Evolutionary conservation across 176 grass and related monocot species (phyloP).

Genomic region (Neostapfia colusana): DNA sequence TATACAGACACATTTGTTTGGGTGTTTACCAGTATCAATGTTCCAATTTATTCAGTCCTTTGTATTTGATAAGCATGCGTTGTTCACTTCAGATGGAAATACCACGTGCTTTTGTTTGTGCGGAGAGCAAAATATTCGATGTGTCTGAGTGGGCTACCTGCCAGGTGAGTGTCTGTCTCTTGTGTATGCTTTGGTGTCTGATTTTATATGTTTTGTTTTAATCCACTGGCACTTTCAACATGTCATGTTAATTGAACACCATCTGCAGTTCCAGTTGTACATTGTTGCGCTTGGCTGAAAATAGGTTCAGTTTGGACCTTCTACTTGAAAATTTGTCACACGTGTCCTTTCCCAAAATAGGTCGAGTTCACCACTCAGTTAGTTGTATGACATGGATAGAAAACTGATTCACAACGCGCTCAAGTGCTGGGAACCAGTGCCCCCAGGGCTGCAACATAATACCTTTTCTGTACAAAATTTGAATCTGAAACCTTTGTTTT

Average conservation of each 20-base stretch:
- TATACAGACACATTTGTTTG: background rate
- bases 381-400: too few relatives aligned
- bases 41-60: conserved; percentile 21
- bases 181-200: conserved; percentile 9
- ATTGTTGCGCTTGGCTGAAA: too few relatives aligned
- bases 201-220: background rate
- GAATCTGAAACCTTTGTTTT: background rate
- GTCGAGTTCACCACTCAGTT: too few relatives aligned
- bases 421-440: background rate
- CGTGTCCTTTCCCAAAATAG: too few relatives aligned
- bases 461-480: background rate
- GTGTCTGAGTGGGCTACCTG: conserved; percentile 99
- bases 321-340: too few relatives aligned
- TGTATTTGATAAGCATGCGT: conserved; percentile 33
- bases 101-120: conserved; percentile 97
- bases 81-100: conserved; percentile 80
- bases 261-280: too few relatives aligned
- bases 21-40: conserved; percentile 18
- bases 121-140: conserved; percentile 99
- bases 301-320: too few relatives aligned
- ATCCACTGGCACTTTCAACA: too few relatives aligned
- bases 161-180: conserved; percentile 60
- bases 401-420: background rate
- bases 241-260: too few relatives aligned
- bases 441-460: background rate